Conservation (phyloP, 371 early-diverging fungal genomes). For the Haplosporangium sp. region DNA sequence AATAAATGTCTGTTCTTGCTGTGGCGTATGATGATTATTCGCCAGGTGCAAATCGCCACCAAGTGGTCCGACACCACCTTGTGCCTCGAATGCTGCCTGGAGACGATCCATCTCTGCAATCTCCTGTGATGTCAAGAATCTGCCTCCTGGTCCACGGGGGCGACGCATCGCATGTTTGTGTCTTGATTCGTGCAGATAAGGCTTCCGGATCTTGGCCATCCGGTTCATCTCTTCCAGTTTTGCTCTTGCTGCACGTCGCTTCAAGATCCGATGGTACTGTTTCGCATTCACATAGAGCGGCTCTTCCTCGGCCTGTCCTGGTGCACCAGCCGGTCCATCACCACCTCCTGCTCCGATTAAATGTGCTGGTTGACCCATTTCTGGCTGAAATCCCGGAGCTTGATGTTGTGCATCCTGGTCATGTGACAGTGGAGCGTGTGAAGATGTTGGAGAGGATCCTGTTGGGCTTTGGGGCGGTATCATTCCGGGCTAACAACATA, state of each 20-base stretch:
- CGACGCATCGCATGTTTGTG: slow-evolving; percentile 98
- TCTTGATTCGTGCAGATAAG: slow-evolving; percentile 96
- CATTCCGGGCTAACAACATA: slow-evolving; percentile 37
- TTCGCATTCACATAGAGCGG: slow-evolving; percentile 56
- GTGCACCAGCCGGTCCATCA: slow-evolving; percentile 11
- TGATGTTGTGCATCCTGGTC: slow-evolving; percentile 25
- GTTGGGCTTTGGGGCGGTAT: slow-evolving; percentile 48
- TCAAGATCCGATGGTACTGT: slow-evolving; percentile 90
- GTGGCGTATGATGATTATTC: slow-evolving; percentile 25
- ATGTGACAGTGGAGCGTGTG: slow-evolving; percentile 24
- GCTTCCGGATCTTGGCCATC: slow-evolving; percentile 72
- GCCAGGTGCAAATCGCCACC: slow-evolving; percentile 49
- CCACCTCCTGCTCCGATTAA: slow-evolving; percentile 21
- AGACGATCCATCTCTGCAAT: slow-evolving; percentile 52
- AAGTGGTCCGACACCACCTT: slow-evolving; percentile 32
- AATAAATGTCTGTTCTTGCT: slow-evolving; percentile 42
- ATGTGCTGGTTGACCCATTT: slow-evolving; percentile 20
- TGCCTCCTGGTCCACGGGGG: slow-evolving; percentile 96
- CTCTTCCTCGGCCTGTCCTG: slow-evolving; percentile 37
- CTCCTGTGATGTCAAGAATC: slow-evolving; percentile 73
- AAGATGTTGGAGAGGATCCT: slow-evolving; percentile 45
- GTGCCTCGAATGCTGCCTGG: slow-evolving; percentile 42
- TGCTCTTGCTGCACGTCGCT: slow-evolving; percentile 84
- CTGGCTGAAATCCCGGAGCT: slow-evolving; percentile 27
- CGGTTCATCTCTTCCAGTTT: slow-evolving; percentile 73